phyloP scores from a whole-genome alignment of 306 rosid species.

The Acmispon strigosus region DNA sequence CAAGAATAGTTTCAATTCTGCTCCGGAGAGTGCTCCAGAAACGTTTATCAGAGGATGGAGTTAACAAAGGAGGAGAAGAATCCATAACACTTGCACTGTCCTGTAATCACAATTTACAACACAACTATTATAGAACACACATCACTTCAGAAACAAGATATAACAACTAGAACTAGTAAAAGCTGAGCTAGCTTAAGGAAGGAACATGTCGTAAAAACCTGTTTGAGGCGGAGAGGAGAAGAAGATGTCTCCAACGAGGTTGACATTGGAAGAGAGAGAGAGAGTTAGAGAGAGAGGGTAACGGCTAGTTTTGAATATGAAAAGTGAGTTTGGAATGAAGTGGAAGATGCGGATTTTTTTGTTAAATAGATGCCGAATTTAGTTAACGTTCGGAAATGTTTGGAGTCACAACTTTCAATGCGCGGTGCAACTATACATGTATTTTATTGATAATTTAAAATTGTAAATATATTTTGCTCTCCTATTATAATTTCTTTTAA shows the following conservation, averaged over 20 bases:
- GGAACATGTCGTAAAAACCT: slow-evolving; percentile 31
- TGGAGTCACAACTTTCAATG: background rate
- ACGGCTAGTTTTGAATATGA: slow-evolving; percentile 69
- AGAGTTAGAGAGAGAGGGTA: slow-evolving; percentile 12
- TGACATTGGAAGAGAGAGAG: slow-evolving; percentile 33
- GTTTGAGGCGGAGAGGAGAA: slow-evolving; percentile 32
- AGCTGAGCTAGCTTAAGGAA: background rate
- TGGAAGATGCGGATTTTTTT: slow-evolving; percentile 10
- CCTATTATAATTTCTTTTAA: too few species aligned
- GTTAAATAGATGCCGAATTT: slow-evolving; percentile 16
- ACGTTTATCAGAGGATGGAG: slow-evolving; percentile 73
- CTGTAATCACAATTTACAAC: background rate
- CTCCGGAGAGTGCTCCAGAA: slow-evolving; percentile 66
- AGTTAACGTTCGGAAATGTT: slow-evolving; percentile 49
- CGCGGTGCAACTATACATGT: too few species aligned
- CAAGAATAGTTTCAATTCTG: slow-evolving; percentile 45
- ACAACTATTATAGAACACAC: too few species aligned
- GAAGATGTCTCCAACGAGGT: slow-evolving; percentile 49
- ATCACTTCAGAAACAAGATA: background rate
- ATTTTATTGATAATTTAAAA: too few species aligned
- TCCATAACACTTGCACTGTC: slow-evolving; percentile 22
- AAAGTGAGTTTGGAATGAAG: slow-evolving; percentile 2
- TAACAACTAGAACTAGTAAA: too few species aligned
- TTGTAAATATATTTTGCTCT: too few species aligned
- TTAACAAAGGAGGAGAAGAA: slow-evolving; percentile 49